A percentile compares a stretch with the other conserved stretches of the same genome.
Conservation (phyloP, 106 monocot genomes). For the Phalaenopsis aphrodite region DNA sequence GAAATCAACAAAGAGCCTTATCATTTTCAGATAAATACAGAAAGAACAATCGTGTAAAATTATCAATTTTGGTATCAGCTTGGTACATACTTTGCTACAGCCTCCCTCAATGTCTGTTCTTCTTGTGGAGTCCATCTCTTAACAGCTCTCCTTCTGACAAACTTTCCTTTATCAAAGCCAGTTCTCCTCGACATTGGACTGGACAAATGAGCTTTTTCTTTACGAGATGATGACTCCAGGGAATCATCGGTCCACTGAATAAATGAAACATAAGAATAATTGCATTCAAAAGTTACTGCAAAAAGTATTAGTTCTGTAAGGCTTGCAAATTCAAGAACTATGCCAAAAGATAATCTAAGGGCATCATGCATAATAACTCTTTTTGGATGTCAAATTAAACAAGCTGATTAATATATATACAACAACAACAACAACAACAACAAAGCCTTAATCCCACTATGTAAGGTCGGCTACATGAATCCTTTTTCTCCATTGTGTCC, state of each 20-base stretch:
- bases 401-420: too few relatives aligned
- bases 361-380: too few relatives aligned
- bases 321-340: neutral
- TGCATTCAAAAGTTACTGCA: neutral
- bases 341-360: neutral
- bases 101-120: constrained; percentile 2
- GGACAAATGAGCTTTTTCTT: neutral
- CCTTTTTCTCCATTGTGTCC: too few relatives aligned
- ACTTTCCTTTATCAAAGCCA: neutral
- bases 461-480: too few relatives aligned
- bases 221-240: neutral
- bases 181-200: neutral
- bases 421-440: too few relatives aligned
- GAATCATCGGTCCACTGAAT: neutral
- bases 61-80: neutral
- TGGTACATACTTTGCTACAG: constrained; percentile 7
- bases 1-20: neutral
- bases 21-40: neutral
- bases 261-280: neutral
- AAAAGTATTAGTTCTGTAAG: neutral
- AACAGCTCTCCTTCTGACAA: constrained; percentile 1
- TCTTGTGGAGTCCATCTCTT: constrained; percentile 1
- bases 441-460: too few relatives aligned
- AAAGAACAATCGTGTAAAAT: neutral
- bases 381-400: too few relatives aligned